Conservation (phyloP, 495 filamentous ascomycete genomes). For the Mycothermus thermophilus region DNA sequence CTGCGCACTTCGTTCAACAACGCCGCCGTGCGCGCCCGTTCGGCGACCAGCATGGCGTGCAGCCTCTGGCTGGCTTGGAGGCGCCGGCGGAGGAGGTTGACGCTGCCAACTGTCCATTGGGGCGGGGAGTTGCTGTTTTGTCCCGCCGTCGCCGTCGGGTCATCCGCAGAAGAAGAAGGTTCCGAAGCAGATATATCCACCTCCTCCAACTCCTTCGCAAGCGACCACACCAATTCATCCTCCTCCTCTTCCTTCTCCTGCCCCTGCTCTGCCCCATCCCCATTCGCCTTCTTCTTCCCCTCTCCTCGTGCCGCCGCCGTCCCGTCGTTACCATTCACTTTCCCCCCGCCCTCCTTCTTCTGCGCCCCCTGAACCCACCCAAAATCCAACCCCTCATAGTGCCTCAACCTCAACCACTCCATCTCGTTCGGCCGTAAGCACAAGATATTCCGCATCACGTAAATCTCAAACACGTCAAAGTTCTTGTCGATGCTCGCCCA, state of each 20-base stretch:
- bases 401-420: constrained; percentile 63
- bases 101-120: too few species aligned
- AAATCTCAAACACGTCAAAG: constrained; percentile 93
- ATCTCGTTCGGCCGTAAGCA: constrained; percentile 55
- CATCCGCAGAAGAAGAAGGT: too few species aligned
- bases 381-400: constrained; percentile 55
- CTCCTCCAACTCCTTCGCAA: too few species aligned
- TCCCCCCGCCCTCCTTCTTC: constrained; percentile 1
- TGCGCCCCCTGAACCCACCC: background rate
- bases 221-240: too few species aligned
- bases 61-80: constrained; percentile 71
- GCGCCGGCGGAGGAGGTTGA: constrained; percentile 58
- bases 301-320: constrained; percentile 1
- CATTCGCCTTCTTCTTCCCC: background rate
- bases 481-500: constrained; percentile 90
- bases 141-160: constrained; percentile 32
- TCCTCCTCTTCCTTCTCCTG: too few species aligned
- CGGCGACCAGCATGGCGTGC: constrained; percentile 56
- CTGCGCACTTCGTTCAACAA: constrained; percentile 51
- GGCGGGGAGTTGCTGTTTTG: too few species aligned
- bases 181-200: too few species aligned
- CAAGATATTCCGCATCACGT: constrained; percentile 77
- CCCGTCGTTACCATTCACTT: constrained; percentile 2
- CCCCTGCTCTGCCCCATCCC: constrained; percentile 1
- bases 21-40: constrained; percentile 60